Conservation (phyloP, 768 basidiomycete species). For the Cystofilobasidium capitatum region DNA sequence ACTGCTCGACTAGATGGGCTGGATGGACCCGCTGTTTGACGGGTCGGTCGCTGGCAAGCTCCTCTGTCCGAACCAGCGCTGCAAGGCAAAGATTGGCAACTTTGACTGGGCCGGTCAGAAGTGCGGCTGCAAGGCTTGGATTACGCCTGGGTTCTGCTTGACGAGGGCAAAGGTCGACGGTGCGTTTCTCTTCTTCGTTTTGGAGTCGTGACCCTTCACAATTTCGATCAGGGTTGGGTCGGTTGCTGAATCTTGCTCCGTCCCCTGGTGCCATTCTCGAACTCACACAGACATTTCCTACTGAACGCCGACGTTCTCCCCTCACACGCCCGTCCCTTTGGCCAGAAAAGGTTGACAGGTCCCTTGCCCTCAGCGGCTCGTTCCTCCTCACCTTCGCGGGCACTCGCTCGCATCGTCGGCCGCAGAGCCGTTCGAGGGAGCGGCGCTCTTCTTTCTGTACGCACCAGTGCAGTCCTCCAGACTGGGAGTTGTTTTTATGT, state of each 20-base stretch:
- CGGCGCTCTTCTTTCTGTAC: too few relatives aligned
- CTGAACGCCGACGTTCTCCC: too few relatives aligned
- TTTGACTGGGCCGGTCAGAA: constrained; percentile 94
- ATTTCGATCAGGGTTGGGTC: background rate
- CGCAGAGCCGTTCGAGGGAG: too few relatives aligned
- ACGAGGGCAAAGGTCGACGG: constrained; percentile 1
- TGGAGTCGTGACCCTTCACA: too few relatives aligned
- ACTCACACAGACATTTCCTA: background rate
- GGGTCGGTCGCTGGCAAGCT: constrained; percentile 83
- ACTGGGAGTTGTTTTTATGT: too few relatives aligned
- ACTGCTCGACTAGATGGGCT: constrained; percentile 71
- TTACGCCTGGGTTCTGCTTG: constrained; percentile 52
- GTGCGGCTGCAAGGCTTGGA: constrained; percentile 87
- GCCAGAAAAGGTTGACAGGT: background rate
- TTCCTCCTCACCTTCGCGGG: too few relatives aligned
- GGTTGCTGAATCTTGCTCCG: too few relatives aligned
- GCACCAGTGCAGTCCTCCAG: too few relatives aligned
- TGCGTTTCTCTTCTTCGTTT: background rate
- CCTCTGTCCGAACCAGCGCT: constrained; percentile 81
- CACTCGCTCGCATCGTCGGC: too few relatives aligned
- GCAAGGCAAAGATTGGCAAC: constrained; percentile 81
- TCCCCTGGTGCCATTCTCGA: too few relatives aligned
- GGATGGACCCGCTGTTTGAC: constrained; percentile 82
- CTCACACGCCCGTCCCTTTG: too few relatives aligned
- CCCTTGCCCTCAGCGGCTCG: too few relatives aligned